Evolutionary conservation across 305 asterid species (phyloP), one percentile per base, ranked within the genome.

Genomic region (Euphrasia arctica): DNA sequence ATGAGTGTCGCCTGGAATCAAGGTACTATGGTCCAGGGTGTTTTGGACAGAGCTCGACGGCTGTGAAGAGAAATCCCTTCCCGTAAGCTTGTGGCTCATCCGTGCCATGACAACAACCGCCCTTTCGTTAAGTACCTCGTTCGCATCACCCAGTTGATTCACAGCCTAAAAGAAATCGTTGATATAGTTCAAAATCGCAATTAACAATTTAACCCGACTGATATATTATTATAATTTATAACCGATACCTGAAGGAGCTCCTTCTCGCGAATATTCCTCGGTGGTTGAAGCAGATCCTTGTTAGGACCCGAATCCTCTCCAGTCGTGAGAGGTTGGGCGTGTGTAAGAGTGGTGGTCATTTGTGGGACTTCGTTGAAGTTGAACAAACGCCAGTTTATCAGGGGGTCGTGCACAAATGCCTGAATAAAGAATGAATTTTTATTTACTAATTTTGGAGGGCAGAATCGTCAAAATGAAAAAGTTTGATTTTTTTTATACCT

Each of bases 361-460:
- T 88, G 97, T 4, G 98, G 91, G 64, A 86, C 96, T 84, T 93
- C 99, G 48, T 90, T 93, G 71, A 90, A 90, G 84, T 93, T 93
- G 86, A 93, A 93, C 31, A 93, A 94, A 72, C 99, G 97, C 97
- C 99, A 93, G 65, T 90, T 93, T 77, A 93, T 90, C 25, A 93
- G 83, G 71, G 97, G 99, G 69, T 93, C 99, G 22, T 93, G 99
- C 80, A 93, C 99, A 80, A 93, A 93, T 43, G 99, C 99, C 99
- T 93, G 90, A 52, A 56, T 70, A 64, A 49, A 34, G 42, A 59
- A 50, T 41, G 50, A 42, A 28, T 45, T 65, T 47, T 65, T 47
- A 25, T 54, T 25, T 34, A 56, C 14, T 32, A 41, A 32, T 50
- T 31, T 12, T 9, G n/a, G 43, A 60, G 14, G 11, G 32, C 34